Evolutionary conservation across 2,329 filamentous ascomycete genomes (phyloP).

Genomic region (Nemania sp.): DNA sequence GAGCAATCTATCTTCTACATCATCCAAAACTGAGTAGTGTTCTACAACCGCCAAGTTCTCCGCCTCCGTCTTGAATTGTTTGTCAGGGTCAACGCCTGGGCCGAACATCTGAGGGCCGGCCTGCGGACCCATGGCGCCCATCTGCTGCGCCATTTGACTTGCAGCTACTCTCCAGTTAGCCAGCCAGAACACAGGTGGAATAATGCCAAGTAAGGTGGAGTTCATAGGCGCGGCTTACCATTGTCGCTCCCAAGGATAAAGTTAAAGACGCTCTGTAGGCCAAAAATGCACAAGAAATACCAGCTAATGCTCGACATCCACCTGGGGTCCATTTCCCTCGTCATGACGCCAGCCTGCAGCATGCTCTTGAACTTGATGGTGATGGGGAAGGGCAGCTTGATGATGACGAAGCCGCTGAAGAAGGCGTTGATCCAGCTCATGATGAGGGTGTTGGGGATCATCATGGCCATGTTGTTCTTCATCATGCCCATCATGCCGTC

Average conservation of each 20-base stretch:
- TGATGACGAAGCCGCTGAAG: conserved; percentile 96
- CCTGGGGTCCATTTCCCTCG: conserved; percentile 91
- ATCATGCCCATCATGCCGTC: conserved; percentile 99
- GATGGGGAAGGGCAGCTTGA: conserved; percentile 96
- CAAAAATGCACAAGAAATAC: conserved; percentile 98
- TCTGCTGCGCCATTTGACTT: conserved; percentile 85
- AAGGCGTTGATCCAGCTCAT: conserved; percentile 99
- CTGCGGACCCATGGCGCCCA: conserved; percentile 74
- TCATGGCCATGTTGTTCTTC: conserved; percentile 99
- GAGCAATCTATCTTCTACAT: conserved; percentile 82
- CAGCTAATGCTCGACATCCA: conserved; percentile 99
- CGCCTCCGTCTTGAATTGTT: conserved; percentile 88
- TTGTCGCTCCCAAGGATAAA: conserved; percentile 96
- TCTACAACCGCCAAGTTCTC: conserved; percentile 96
- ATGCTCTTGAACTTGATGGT: conserved; percentile 99
- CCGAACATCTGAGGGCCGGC: conserved; percentile 74
- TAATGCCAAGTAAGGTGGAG: too few species aligned
- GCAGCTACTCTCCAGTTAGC: conserved; percentile 65
- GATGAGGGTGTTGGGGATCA: conserved; percentile 96
- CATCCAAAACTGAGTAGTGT: conserved; percentile 88
- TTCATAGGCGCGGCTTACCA: conserved; percentile 58
- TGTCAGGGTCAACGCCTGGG: conserved; percentile 91
- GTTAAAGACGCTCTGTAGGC: conserved; percentile 94
- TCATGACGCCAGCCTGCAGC: conserved; percentile 95
- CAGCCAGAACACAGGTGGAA: background rate